Evolutionary conservation across 768 basidiomycete species (phyloP), one percentile per base, ranked within the genome.

Genomic region (Baorangia bicolor): DNA sequence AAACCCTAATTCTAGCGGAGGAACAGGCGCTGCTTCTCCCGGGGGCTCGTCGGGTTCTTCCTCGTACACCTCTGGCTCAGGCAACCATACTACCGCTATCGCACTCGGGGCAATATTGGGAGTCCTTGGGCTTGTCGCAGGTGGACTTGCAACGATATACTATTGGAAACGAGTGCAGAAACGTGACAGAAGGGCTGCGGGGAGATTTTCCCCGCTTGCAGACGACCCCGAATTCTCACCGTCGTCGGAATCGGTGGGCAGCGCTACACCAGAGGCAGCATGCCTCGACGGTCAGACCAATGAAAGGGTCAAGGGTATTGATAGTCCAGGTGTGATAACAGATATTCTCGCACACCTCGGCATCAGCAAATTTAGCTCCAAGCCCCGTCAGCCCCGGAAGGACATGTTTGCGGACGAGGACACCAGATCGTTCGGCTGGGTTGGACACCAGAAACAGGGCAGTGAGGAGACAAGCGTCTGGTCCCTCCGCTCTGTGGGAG

Each of bases 341-440:
- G 61, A 51, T 31, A 28, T 67, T 43, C 56, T 73, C n/a, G 46
- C 61, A 46, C 51, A 47, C 23, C 46, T 73, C n/a, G 64, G 70
- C 31, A 41, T 71, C 53, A 51, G 37, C 23, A 68, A 51, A 48
- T 48, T 44, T 52, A 51, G 47, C 12, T 52, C 49, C 16, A 35
- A 7, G 10, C n/a, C 49, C 18, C 51, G 6, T 28, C 63, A 51
- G 10, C 71, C 69, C 51, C 77, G 89, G 30, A 77, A 80, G 30
- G 88, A 92, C 65, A 90, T 92, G 81, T 79, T 91, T 33, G 87
- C 83, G 4, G 88, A 92, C 51, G 90, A 91, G 69, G 90, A 91
- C 62, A 75, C 78, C 2, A 75, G 77, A 10, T 78, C 82, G 16
- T 83, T 87, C 39, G 62, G 62, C 13, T 43, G 52, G 58, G 51